phyloP scores from a whole-genome alignment of 2,329 filamentous ascomycete genomes.

The Tolypocladium ophioglossoides region DNA sequence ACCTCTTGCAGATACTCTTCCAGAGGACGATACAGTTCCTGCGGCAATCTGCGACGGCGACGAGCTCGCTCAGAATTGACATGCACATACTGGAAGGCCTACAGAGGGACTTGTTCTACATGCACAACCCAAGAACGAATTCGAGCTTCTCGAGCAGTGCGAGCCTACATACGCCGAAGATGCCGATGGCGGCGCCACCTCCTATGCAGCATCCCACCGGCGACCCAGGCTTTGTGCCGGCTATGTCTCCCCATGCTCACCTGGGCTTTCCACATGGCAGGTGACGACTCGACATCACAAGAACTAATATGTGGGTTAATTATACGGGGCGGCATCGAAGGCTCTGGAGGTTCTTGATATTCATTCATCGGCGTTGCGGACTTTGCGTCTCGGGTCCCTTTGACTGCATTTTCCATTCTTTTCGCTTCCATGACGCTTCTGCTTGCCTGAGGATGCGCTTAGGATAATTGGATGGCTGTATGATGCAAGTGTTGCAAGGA shows the following conservation, averaged over 20 bases:
- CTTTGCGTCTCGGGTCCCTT: background rate
- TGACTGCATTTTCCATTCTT: background rate
- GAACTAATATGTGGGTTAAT: background rate
- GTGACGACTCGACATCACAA: background rate
- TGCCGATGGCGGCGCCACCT: constrained; percentile 8
- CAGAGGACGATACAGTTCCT: constrained; percentile 69
- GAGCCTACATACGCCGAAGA: constrained; percentile 14
- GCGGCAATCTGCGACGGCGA: constrained; percentile 55
- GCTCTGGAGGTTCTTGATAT: background rate
- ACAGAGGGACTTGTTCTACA: constrained; percentile 32
- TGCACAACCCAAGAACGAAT: constrained; percentile 15
- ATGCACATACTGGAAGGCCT: constrained; percentile 58
- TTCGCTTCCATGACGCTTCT: background rate
- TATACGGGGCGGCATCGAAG: background rate
- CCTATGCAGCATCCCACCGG: background rate
- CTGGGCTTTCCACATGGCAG: background rate
- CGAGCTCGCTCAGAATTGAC: constrained; percentile 65
- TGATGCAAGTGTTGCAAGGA: background rate
- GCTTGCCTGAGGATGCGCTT: background rate
- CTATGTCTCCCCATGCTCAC: constrained; percentile 1
- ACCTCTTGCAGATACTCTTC: constrained; percentile 50
- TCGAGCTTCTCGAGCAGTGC: constrained; percentile 34
- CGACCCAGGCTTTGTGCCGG: background rate
- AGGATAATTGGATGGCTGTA: background rate
- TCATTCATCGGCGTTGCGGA: background rate